These are phyloP conservation scores for Mycothermus thermophilus DNA, from an alignment of 495 filamentous ascomycete species.

Conservation along the genomic window DNA sequence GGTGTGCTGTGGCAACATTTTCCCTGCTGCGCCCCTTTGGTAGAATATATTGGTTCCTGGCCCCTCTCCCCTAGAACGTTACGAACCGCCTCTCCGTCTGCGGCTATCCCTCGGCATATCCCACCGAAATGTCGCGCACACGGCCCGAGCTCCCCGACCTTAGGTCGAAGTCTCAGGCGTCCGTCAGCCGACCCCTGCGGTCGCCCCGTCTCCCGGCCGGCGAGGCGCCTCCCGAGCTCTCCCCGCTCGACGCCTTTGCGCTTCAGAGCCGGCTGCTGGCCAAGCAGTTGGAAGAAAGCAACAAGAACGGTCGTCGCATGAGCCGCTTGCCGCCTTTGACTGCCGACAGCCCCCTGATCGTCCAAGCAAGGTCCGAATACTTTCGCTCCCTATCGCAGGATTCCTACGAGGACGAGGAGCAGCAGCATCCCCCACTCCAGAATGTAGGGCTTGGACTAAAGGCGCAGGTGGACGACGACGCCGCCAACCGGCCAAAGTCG, in stretches of 20 bases:
- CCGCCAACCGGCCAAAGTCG: constrained; percentile 45
- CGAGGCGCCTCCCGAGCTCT: constrained; percentile 80
- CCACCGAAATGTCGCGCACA: constrained; percentile 36
- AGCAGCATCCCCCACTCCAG: constrained; percentile 14
- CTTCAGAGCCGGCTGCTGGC: constrained; percentile 75
- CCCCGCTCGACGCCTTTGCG: constrained; percentile 87
- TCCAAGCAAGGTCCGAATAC: constrained; percentile 59
- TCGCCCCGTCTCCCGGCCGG: constrained; percentile 71
- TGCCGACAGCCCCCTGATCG: constrained; percentile 53
- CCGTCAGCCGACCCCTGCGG: constrained; percentile 40
- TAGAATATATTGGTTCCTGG: background rate
- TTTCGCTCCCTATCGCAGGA: constrained; percentile 47
- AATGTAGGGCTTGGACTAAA: constrained; percentile 33
- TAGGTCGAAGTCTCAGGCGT: constrained; percentile 49
- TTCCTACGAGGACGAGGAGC: constrained; percentile 26
- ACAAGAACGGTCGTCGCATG: constrained; percentile 54
- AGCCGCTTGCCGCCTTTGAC: constrained; percentile 74
- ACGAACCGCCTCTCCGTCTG: too few relatives aligned
- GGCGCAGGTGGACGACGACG: constrained; percentile 45
- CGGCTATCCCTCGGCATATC: too few relatives aligned
- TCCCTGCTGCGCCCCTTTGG: constrained; percentile 1
- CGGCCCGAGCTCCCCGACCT: constrained; percentile 48
- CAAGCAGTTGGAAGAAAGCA: constrained; percentile 69
- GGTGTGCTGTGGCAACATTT: too few relatives aligned
- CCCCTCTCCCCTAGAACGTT: too few relatives aligned